Evolutionary conservation across 2,329 filamentous ascomycete genomes (phyloP).

Genomic region (Aureobasidium sp.): DNA sequence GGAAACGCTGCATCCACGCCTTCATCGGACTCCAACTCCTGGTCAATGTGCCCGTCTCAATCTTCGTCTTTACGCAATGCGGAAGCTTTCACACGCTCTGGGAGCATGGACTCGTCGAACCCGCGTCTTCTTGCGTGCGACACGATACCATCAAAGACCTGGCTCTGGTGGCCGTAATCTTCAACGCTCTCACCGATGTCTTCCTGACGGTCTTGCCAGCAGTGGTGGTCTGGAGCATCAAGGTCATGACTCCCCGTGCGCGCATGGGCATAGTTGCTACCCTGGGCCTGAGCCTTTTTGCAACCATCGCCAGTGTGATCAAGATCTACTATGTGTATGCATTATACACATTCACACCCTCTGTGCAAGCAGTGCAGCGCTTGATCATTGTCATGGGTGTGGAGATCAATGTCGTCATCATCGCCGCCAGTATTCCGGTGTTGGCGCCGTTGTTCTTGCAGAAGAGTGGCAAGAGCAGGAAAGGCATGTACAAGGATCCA

Average conservation of each 20-base stretch:
- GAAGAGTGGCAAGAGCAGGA: neutral
- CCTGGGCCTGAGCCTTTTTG: neutral
- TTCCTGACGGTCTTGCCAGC: slow-evolving; percentile 1
- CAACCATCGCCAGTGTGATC: neutral
- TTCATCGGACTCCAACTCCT: slow-evolving; percentile 1
- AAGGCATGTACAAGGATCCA: neutral
- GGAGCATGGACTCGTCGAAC: neutral
- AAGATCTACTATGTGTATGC: slow-evolving; percentile 5
- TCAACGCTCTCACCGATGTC: slow-evolving; percentile 2
- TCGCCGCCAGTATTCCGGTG: neutral
- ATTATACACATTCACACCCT: neutral
- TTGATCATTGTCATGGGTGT: slow-evolving; percentile 2
- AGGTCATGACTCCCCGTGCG: neutral
- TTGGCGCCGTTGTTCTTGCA: slow-evolving; percentile 5
- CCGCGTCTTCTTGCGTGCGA: neutral
- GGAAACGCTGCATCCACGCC: neutral
- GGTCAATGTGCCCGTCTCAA: neutral
- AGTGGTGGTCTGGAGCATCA: slow-evolving; percentile 4
- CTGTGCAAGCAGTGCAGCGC: neutral
- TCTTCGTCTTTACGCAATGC: slow-evolving; percentile 6
- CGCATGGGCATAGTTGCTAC: neutral
- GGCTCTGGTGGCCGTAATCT: neutral
- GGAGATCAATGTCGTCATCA: slow-evolving; percentile 10
- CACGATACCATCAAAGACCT: neutral
- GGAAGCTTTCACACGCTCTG: neutral